Evolutionary conservation across 2,329 filamentous ascomycete genomes (phyloP).

Genomic region (Dactylellina haptotyla): DNA sequence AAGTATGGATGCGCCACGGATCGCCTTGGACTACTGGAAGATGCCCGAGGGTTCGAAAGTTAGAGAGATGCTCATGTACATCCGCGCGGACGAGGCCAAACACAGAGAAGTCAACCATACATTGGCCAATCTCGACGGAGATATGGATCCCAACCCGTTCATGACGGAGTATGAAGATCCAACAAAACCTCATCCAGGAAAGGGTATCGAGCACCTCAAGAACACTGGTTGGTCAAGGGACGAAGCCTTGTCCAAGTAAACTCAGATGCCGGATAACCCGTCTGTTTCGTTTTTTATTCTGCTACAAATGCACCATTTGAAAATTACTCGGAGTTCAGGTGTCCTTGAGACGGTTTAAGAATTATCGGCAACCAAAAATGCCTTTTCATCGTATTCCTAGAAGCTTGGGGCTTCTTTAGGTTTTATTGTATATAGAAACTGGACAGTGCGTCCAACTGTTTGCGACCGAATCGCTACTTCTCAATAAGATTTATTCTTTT

Average conservation of each 20-base stretch:
- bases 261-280: not conserved
- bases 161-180: conserved; percentile 81
- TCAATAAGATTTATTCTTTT: no score
- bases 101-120: conserved; percentile 97
- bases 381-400: no score
- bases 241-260: conserved; percentile 66
- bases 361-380: no score
- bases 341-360: not conserved
- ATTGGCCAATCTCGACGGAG: conserved; percentile 84
- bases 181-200: conserved; percentile 74
- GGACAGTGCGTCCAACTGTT: no score
- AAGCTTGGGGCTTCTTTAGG: no score
- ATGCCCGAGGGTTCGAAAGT: conserved; percentile 87
- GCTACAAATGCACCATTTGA: no score
- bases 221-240: conserved; percentile 82
- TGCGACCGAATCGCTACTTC: no score
- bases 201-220: conserved; percentile 72
- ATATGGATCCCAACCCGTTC: conserved; percentile 90
- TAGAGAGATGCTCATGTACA: conserved; percentile 86
- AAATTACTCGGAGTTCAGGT: not conserved
- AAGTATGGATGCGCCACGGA: conserved; percentile 81
- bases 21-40: conserved; percentile 90
- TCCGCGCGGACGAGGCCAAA: conserved; percentile 87
- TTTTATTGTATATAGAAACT: no score
- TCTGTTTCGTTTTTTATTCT: not conserved